Evolutionary conservation across 108 stramenopile species (phyloP), one percentile per base, ranked within the genome.

Genomic region (Skeletonema marinoi): DNA sequence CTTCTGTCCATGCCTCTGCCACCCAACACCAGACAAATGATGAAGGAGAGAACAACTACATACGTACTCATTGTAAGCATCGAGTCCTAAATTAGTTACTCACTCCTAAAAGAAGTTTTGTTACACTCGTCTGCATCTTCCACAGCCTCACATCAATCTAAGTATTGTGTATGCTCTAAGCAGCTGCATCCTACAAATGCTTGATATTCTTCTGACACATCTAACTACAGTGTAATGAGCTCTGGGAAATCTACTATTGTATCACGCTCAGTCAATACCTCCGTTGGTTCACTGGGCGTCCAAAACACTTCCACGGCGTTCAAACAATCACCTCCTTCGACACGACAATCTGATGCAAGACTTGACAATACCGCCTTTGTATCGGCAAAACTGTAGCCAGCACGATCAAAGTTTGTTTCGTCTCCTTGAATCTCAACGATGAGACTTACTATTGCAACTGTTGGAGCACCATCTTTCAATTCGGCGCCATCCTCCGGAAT

Each of bases 241-340:
- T 93, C 92, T 4, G 94, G 94, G 74, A 96, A 96, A 72, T 93
- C 94, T 17, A 88, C 11, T 38, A 92, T 80, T 11, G 89, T 66
- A 72, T 96, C 95, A 29, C 69, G 70, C 58, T 86, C 89, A 5
- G 83, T 86, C 74, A 92, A 60, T 2, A 90, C 88, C 66, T 92
- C 92, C 16, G 71, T 69, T 10, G 72, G 73, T 35, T 95, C 92
- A 35, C 91, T 78, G 2, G 94, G 94, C 11, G 83, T 88, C 94
- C 94, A 95, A 71, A 96, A 92, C 9, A 92, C 87, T 73, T 96
- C 95, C 2, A 90, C 88, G 0, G 92, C 95, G 77, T 96, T 96
- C 66, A 96, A 68, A 60, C 88, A 88, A 68, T 90, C 85, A 29
- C 95, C 95, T 31, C 85, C 87, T 41, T 90, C 92, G 0, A 93